Base-by-base conservation (phyloP, 2,329 filamentous ascomycete genomes). In the Aspergillus tubingensis region DNA sequence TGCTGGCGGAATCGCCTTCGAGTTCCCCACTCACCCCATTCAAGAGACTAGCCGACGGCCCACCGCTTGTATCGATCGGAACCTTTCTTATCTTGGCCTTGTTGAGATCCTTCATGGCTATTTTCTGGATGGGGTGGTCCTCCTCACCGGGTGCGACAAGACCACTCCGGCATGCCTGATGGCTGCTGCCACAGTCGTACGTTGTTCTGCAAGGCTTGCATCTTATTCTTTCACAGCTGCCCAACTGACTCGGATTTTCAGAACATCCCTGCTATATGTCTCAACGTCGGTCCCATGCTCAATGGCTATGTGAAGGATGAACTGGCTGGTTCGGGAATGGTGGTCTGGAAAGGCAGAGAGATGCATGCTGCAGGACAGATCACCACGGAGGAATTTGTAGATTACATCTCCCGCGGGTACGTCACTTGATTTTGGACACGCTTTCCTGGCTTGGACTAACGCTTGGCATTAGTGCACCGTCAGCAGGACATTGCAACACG, bases 201-300 rank as follows among this genome's bases (percentile, higher is more conserved):
- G 70, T 72, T 19, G 36, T 39, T 15, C 36, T 4, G 15, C 41
- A 27, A 32, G 17, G 2, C 30, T 15, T 8, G 25, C 23, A 13
- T 25, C 8, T 38, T 4, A 2, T 11, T 21, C 1, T 41, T 49
- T 7, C 5, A 13, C 23, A 3, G 23, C 49, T 23, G 5, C 21
- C 38, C 39, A 52, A 47, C 62, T 67, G 38, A 68, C 50, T 10
- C 32, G 25, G 52, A 23, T 11, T 23, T n/a, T 5, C 38, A 79
- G 77, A 82, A 83, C 62, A 81, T 83, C 17, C 81, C 81, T 1
- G 78, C 81, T 8, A 80, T 83, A 55, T 82, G 80, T 65, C 74
- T 83, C 55, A 83, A 83, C 55, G 81, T 83, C 23, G 81, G 81
- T 1, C 81, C 81, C 1, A 83, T 83, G 81, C 70, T 83, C 21